These are phyloP conservation scores for Laetiporus sulphureus DNA, from an alignment of 1,284 basidiomycete species.

Conservation along the genomic window DNA sequence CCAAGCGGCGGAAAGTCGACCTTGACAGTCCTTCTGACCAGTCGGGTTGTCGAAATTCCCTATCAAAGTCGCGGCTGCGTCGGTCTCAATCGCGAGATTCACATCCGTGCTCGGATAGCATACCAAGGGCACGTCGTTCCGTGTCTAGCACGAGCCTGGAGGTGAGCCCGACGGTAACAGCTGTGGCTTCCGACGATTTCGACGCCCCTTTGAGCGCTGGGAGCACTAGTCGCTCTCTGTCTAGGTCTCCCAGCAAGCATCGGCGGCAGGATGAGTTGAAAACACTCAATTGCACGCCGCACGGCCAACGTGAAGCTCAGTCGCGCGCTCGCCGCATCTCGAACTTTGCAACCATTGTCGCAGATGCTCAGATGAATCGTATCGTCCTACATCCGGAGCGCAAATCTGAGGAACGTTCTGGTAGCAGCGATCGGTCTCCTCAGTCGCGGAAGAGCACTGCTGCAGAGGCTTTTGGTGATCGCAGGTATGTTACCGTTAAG, in stretches of 20 bases:
- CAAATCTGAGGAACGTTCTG: background rate
- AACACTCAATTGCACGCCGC: background rate
- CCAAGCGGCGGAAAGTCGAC: slow-evolving; percentile 5
- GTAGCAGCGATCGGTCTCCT: background rate
- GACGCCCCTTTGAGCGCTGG: too few species aligned
- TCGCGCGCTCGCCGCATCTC: slow-evolving; percentile 6
- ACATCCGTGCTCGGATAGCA: too few species aligned
- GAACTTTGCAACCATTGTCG: slow-evolving; percentile 38
- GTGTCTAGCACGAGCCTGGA: too few species aligned
- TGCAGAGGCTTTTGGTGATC: background rate
- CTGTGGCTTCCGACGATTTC: too few species aligned
- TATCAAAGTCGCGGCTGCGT: background rate
- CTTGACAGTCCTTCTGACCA: background rate
- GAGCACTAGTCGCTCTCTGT: too few species aligned
- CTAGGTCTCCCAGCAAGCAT: too few species aligned
- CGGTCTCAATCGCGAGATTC: slow-evolving; percentile 1
- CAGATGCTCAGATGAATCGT: slow-evolving; percentile 36
- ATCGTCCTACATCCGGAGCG: slow-evolving; percentile 29
- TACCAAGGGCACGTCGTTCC: too few species aligned
- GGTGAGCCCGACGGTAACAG: too few species aligned
- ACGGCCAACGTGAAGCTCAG: background rate
- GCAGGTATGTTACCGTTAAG: background rate
- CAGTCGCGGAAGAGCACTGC: background rate
- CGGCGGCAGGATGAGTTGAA: too few species aligned
- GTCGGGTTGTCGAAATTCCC: background rate